phyloP scores from a whole-genome alignment of 2,329 filamentous ascomycete genomes.

The Penicillium occitanis region DNA sequence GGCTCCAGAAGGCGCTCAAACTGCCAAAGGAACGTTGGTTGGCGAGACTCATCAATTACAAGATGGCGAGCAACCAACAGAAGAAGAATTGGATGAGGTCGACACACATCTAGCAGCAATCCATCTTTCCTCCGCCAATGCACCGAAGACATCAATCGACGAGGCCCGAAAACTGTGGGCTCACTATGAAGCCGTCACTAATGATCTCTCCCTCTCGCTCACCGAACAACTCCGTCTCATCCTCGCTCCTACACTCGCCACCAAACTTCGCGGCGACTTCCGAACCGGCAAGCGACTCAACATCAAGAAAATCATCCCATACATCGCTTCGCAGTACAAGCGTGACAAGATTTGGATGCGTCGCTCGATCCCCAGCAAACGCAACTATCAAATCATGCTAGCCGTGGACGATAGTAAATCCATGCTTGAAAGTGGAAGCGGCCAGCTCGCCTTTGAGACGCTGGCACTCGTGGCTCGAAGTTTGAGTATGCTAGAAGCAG shows the following conservation, averaged over 20 bases:
- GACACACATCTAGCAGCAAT: slow-evolving; percentile 66
- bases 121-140: slow-evolving; percentile 60
- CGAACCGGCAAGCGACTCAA: slow-evolving; percentile 97
- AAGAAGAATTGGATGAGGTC: slow-evolving; percentile 49
- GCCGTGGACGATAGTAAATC: slow-evolving; percentile 93
- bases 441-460: slow-evolving; percentile 84
- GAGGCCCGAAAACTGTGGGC: slow-evolving; percentile 77
- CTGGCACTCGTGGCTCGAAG: slow-evolving; percentile 86
- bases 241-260: slow-evolving; percentile 88
- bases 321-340: slow-evolving; percentile 97
- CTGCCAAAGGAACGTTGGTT: slow-evolving; percentile 52
- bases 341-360: slow-evolving; percentile 99
- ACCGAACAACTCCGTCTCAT: slow-evolving; percentile 96
- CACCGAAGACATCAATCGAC: slow-evolving; percentile 48
- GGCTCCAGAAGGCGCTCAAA: slow-evolving; percentile 49
- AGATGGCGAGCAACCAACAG: slow-evolving; percentile 44
- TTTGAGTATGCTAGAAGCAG: slow-evolving; percentile 88
- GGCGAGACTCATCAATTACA: slow-evolving; percentile 30
- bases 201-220: slow-evolving; percentile 80
- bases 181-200: slow-evolving; percentile 78
- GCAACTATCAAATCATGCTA: slow-evolving; percentile 94
- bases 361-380: slow-evolving; percentile 83
- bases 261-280: slow-evolving; percentile 94
- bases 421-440: slow-evolving; percentile 81
- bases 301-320: slow-evolving; percentile 99